These are phyloP conservation scores for Kodamaea sp. DNA, from an alignment of 1,139 yeast genomes.

Conservation along the genomic window DNA sequence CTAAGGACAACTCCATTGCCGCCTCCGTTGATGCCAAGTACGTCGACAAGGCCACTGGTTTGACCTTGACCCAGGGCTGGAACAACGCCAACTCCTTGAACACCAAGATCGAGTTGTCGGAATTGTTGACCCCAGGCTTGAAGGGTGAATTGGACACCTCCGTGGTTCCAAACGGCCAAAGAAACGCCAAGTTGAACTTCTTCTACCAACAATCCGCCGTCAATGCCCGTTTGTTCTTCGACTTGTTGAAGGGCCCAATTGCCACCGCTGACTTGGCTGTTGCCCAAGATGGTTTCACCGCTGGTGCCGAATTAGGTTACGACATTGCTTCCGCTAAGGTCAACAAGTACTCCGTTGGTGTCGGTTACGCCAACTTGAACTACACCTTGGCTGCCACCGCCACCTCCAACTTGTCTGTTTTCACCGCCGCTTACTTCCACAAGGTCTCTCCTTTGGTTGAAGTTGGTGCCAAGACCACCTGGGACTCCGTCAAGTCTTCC, in stretches of 20 bases:
- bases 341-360: constrained; percentile 91
- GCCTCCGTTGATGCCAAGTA: constrained; percentile 92
- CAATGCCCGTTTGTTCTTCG: constrained; percentile 94
- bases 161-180: constrained; percentile 83
- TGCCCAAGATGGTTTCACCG: constrained; percentile 95
- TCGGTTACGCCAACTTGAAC: constrained; percentile 88
- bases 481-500: constrained; percentile 80
- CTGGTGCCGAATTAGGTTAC: constrained; percentile 97
- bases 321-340: constrained; percentile 91
- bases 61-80: constrained; percentile 97
- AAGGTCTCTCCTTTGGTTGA: constrained; percentile 86
- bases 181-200: constrained; percentile 88
- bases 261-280: constrained; percentile 94
- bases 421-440: constrained; percentile 97
- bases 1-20: constrained; percentile 78
- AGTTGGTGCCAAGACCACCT: constrained; percentile 97
- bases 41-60: constrained; percentile 90
- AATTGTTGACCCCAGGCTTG: constrained; percentile 92
- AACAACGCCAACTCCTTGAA: constrained; percentile 88
- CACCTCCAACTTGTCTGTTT: constrained; percentile 84
- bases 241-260: constrained; percentile 91
- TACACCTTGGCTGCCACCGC: constrained; percentile 90
- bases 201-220: constrained; percentile 92
- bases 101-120: constrained; percentile 91
- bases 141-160: constrained; percentile 91